Base-by-base conservation (phyloP, 768 basidiomycete genomes). In the Lactarius pseudohatsudake region DNA sequence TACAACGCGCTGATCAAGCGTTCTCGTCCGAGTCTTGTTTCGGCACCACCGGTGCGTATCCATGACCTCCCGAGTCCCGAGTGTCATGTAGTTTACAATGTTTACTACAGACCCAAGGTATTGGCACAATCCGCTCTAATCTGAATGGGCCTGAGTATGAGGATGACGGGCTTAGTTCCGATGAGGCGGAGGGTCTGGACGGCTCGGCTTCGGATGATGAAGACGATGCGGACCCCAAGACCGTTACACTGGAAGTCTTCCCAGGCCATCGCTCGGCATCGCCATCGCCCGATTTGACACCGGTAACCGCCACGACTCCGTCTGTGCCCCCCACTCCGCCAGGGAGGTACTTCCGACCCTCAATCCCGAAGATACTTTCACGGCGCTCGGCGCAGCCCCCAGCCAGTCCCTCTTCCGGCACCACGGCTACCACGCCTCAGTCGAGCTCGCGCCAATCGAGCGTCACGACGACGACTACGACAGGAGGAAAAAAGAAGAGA, bases 51-150 rank as follows among this genome's bases (percentile, higher is more conserved):
- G 1, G 91, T 92, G 72, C 16, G 70, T 70, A 36, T 59, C 36
- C 20, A 3, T 22, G n/a, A 22, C 28, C 43, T 11, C 45, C 43
- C 54, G 8, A 15, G 5, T 41, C 45, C 43, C 54, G 8, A 15
- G 5, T 41, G 8, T 41, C 32, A 41, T 40, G 15, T 32, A 26
- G 32, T 40, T 30, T 28, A 61, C 20, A 13, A 15, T 11, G 38
- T 40, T 4, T 64, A 41, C 28, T 34, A 38, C 72, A 95, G 92
- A 94, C 91, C 11, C 87, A 92, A 76, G 91, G 93, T 30, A 86
- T 94, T 34, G 93, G 93, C 60, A 95, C 94, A 3, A 78, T 92
- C 30, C 88, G 90, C 34, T 89, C 87, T 3, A 78, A 86, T 73
- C 79, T 84, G 22, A 74, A 68, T 4, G 81, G 80, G 8, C 84